Conservation (phyloP, 2,329 filamentous ascomycete genomes). For the Sporothrix brasiliensis region DNA sequence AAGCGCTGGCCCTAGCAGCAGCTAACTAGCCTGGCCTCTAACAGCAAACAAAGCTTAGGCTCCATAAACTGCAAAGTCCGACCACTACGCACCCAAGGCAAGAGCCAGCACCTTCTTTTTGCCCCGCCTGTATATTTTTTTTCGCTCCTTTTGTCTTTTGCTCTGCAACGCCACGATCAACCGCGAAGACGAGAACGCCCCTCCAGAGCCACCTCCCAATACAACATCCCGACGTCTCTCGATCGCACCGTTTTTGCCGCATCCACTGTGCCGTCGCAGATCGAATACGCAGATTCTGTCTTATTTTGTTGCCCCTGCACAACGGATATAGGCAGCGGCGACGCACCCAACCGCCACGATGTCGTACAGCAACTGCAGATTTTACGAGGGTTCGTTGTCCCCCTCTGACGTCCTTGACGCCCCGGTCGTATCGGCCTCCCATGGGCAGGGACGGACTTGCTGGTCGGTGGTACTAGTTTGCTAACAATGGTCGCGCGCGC, state of each 20-base stretch:
- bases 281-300: not conserved
- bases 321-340: conserved; percentile 7
- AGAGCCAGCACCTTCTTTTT: conserved; percentile 30
- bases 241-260: conserved; percentile 4
- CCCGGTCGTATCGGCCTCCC: conserved; percentile 9
- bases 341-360: conserved; percentile 41
- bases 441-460: not conserved
- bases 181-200: conserved; percentile 20
- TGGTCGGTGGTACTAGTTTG: not conserved
- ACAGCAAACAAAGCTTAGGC: conserved; percentile 13
- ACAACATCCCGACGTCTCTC: conserved; percentile 22
- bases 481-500: conserved; percentile 34
- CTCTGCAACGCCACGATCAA: conserved; percentile 28
- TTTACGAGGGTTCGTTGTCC: conserved; percentile 43
- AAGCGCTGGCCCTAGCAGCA: conserved; percentile 10
- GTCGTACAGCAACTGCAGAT: conserved; percentile 47
- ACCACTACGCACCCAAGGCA: conserved; percentile 29
- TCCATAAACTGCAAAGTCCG: conserved; percentile 25
- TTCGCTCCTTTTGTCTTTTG: conserved; percentile 31
- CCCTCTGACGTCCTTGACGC: conserved; percentile 7
- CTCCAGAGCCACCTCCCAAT: conserved; percentile 11
- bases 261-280: conserved; percentile 1
- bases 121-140: conserved; percentile 34
- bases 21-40: not conserved
- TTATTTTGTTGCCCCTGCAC: not conserved